These are phyloP conservation scores for Uronychia setigera DNA, from an alignment of 73 alveolate species.

Conservation along the genomic window DNA sequence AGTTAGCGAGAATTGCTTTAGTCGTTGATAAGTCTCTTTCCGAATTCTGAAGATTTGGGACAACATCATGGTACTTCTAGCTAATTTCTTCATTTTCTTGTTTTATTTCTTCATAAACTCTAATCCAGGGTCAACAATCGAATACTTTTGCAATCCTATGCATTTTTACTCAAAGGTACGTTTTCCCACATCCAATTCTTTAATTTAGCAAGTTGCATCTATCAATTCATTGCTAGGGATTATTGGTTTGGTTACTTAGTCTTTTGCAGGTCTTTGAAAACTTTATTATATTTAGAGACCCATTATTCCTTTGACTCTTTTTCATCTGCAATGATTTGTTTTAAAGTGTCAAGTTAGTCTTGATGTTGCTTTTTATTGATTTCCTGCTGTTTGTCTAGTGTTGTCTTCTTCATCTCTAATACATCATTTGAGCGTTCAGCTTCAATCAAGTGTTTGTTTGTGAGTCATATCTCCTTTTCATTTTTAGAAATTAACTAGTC, in stretches of 20 bases:
- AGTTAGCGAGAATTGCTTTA: background rate
- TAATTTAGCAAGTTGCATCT: background rate
- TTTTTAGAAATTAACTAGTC: constrained; percentile 39
- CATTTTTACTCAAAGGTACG: background rate
- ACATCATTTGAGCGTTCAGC: constrained; percentile 44
- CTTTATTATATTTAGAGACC: constrained; percentile 59
- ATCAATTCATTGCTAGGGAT: background rate
- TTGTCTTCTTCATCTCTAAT: constrained; percentile 44
- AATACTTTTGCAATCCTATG: background rate
- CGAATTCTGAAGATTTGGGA: background rate
- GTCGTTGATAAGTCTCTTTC: background rate
- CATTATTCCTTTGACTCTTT: constrained; percentile 70
- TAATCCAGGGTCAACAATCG: background rate
- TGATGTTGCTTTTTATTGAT: constrained; percentile 49
- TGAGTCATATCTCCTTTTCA: constrained; percentile 35
- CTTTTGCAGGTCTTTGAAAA: background rate
- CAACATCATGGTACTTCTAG: background rate
- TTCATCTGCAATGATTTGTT: constrained; percentile 55
- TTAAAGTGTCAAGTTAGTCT: constrained; percentile 51
- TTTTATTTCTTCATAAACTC: background rate
- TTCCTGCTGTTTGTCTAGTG: constrained; percentile 51
- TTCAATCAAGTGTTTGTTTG: constrained; percentile 38
- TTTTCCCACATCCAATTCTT: background rate
- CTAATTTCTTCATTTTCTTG: background rate
- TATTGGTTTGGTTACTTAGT: background rate